These are phyloP conservation scores for Helminthosporium solani DNA, from an alignment of 2,329 filamentous ascomycete genomes.

Conservation along the genomic window DNA sequence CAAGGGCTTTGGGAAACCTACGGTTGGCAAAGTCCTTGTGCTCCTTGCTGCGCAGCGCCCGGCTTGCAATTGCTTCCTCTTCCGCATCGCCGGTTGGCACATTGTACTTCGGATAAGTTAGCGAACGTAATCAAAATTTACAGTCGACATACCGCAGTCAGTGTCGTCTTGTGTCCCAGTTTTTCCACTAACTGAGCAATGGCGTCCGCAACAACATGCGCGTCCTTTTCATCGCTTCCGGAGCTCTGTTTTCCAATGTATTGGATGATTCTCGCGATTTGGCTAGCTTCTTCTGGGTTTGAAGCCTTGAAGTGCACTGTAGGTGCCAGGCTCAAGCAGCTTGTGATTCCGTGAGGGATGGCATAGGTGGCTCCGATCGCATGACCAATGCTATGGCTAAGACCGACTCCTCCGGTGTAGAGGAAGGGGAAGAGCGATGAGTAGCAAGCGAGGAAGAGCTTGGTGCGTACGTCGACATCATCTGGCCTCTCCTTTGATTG, in stretches of 20 bases:
- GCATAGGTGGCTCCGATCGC: slow-evolving; percentile 57
- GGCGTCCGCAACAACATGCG: slow-evolving; percentile 47
- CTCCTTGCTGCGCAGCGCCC: slow-evolving; percentile 39
- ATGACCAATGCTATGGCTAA: slow-evolving; percentile 53
- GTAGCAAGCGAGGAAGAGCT: slow-evolving; percentile 56
- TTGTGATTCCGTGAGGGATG: slow-evolving; percentile 59
- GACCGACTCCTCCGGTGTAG: slow-evolving; percentile 52
- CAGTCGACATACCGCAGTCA: slow-evolving; percentile 32
- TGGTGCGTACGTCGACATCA: slow-evolving; percentile 52
- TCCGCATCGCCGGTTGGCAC: slow-evolving; percentile 39
- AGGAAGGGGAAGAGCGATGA: slow-evolving; percentile 52
- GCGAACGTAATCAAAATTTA: background rate
- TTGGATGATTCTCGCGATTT: slow-evolving; percentile 50
- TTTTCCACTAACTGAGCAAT: slow-evolving; percentile 48
- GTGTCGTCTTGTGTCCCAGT: slow-evolving; percentile 44
- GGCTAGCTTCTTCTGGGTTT: slow-evolving; percentile 48
- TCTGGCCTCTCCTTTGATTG: slow-evolving; percentile 50
- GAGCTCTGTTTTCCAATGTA: slow-evolving; percentile 47
- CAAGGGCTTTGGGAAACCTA: slow-evolving; percentile 16
- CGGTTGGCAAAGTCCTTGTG: slow-evolving; percentile 39
- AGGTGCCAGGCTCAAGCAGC: slow-evolving; percentile 54
- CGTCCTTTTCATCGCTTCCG: slow-evolving; percentile 48
- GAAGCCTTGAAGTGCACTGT: slow-evolving; percentile 56
- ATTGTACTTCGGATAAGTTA: slow-evolving; percentile 31
- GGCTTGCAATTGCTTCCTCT: slow-evolving; percentile 38